These are phyloP conservation scores for Mortierella sp. DNA, from an alignment of 371 early-diverging fungal species.

Conservation along the genomic window DNA sequence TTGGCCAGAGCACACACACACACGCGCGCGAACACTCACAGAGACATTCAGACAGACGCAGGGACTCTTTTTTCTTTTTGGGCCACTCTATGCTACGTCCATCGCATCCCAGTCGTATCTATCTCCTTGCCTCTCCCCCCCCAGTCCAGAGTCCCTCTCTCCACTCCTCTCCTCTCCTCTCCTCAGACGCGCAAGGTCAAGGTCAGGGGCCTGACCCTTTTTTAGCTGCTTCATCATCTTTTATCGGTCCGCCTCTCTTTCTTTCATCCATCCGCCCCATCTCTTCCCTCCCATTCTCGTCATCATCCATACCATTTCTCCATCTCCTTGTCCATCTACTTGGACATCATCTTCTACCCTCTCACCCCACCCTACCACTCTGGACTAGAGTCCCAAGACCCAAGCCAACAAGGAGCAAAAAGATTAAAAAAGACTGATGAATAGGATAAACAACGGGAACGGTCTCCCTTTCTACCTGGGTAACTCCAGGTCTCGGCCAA, in stretches of 20 bases:
- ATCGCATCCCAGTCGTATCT: background rate
- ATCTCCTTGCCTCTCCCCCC: background rate
- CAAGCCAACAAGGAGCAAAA: too few species aligned
- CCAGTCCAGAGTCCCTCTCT: too few species aligned
- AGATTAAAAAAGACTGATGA: slow-evolving; percentile 13
- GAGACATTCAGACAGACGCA: too few species aligned
- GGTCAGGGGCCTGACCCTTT: background rate
- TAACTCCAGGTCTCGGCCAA: background rate
- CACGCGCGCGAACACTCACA: too few species aligned
- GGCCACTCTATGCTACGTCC: too few species aligned
- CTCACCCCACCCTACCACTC: background rate
- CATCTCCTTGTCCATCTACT: background rate
- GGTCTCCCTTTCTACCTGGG: slow-evolving; percentile 36
- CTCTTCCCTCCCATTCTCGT: background rate
- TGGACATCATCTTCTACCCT: background rate
- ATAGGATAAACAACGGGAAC: slow-evolving; percentile 34
- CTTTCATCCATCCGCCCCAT: background rate
- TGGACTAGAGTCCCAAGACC: too few species aligned
- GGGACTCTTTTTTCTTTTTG: background rate
- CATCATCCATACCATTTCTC: slow-evolving; percentile 1
- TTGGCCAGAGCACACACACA: too few species aligned
- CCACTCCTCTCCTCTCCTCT: background rate
- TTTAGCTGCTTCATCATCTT: background rate
- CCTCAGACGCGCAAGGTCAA: background rate
- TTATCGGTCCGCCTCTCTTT: background rate